These are phyloP conservation scores for Microcyclospora pomicola DNA, from an alignment of 2,329 filamentous ascomycete species.

Conservation along the genomic window DNA sequence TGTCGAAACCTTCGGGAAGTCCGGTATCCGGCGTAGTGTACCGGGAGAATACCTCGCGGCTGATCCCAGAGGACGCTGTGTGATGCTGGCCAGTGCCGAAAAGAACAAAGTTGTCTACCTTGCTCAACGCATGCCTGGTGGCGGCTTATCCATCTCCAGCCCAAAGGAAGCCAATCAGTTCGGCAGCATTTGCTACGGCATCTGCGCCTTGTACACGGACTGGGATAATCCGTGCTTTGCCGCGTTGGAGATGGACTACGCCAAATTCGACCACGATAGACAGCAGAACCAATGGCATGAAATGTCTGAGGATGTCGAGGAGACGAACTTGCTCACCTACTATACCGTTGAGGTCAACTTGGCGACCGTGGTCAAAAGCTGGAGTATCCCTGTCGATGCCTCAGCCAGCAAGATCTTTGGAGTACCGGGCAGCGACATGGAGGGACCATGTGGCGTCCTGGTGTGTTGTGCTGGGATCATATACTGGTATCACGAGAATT, in stretches of 20 bases:
- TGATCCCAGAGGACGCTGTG: constrained; percentile 90
- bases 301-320: too few relatives aligned
- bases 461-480: constrained; percentile 92
- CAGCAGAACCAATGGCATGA: constrained; percentile 25
- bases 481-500: constrained; percentile 93
- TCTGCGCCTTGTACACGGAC: constrained; percentile 82
- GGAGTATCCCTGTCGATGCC: constrained; percentile 86
- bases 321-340: constrained; percentile 52
- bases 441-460: constrained; percentile 86
- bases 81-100: constrained; percentile 83
- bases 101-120: constrained; percentile 99
- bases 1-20: constrained; percentile 96
- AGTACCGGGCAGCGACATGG: constrained; percentile 74
- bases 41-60: constrained; percentile 93
- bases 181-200: constrained; percentile 74
- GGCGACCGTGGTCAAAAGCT: constrained; percentile 93
- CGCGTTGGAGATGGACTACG: constrained; percentile 84
- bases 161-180: constrained; percentile 92
- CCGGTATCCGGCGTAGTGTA: constrained; percentile 80
- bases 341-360: constrained; percentile 94
- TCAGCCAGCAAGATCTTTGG: constrained; percentile 85
- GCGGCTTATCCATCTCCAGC: constrained; percentile 90
- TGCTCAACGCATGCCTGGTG: constrained; percentile 85
- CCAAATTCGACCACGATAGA: constrained; percentile 85
- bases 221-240: constrained; percentile 97